These are phyloP conservation scores for Verticillium dahliae DNA, from an alignment of 2,329 filamentous ascomycete genomes.

Conservation along the genomic window DNA sequence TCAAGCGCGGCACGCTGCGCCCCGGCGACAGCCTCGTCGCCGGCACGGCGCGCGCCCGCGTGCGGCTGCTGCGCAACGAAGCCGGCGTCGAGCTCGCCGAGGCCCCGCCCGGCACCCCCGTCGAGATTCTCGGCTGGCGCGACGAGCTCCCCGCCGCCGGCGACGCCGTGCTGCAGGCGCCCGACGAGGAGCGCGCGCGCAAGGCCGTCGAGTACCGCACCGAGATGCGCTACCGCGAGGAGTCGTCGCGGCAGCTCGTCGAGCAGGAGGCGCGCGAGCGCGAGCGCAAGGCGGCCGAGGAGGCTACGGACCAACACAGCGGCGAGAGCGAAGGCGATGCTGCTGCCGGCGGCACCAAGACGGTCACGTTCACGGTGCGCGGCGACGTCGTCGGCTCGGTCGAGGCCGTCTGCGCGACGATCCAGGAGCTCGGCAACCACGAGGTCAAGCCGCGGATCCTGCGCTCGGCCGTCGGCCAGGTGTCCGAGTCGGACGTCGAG, in stretches of 20 bases:
- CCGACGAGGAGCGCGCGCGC: slow-evolving; percentile 71
- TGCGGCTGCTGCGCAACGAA: slow-evolving; percentile 82
- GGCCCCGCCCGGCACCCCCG: slow-evolving; percentile 80
- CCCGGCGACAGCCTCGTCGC: slow-evolving; percentile 80
- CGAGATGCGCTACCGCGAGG: slow-evolving; percentile 63
- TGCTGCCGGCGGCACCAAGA: slow-evolving; percentile 29
- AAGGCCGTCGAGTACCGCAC: slow-evolving; percentile 69
- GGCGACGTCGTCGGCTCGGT: slow-evolving; percentile 91
- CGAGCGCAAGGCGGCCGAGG: slow-evolving; percentile 32
- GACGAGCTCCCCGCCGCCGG: slow-evolving; percentile 76
- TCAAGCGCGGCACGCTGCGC: slow-evolving; percentile 79
- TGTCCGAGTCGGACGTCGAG: slow-evolving; percentile 83
- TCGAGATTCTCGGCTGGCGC: slow-evolving; percentile 93
- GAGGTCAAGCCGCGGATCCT: slow-evolving; percentile 76
- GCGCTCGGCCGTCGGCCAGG: slow-evolving; percentile 67
- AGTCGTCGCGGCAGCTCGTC: slow-evolving; percentile 78
- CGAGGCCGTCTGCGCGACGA: slow-evolving; percentile 76
- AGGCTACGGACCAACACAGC: slow-evolving; percentile 17
- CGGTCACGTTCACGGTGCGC: slow-evolving; percentile 80
- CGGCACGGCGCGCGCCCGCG: slow-evolving; percentile 78
- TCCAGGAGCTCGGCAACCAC: slow-evolving; percentile 74
- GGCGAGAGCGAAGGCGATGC: slow-evolving; percentile 22
- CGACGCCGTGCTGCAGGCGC: slow-evolving; percentile 78
- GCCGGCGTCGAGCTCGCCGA: slow-evolving; percentile 64
- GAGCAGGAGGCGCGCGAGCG: slow-evolving; percentile 59